These are phyloP conservation scores for Globisporangium nunn DNA, from an alignment of 352 stramenopile genomes.

Conservation along the genomic window DNA sequence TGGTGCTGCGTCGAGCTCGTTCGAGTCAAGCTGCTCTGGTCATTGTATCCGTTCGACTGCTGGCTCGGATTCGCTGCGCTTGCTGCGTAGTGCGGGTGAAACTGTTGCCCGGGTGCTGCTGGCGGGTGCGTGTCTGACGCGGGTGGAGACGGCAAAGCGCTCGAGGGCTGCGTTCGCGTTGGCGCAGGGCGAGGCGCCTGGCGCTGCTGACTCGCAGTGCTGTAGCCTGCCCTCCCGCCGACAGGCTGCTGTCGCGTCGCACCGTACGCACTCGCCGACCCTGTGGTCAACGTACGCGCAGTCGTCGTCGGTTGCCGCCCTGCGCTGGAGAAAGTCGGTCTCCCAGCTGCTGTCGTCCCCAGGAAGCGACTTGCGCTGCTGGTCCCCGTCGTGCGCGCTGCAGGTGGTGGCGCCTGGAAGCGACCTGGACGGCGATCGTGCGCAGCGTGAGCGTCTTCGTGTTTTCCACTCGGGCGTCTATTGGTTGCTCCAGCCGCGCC, in stretches of 20 bases:
- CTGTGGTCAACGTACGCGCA: not conserved
- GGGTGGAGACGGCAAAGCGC: not conserved
- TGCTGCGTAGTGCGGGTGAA: constrained; percentile 16
- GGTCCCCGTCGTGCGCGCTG: not conserved
- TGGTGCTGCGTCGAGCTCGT: not conserved
- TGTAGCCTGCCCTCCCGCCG: not conserved
- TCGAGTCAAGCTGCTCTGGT: not conserved
- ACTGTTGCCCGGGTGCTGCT: constrained; percentile 17
- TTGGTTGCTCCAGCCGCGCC: no score
- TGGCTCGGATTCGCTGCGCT: not conserved
- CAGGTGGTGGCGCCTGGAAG: constrained; percentile 3
- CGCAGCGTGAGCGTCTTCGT: no score
- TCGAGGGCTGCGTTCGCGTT: not conserved
- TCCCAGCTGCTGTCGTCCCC: constrained; percentile 1
- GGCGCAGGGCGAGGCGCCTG: not conserved
- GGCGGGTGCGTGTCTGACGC: constrained; percentile 10
- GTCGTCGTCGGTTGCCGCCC: not conserved
- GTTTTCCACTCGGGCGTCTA: no score
- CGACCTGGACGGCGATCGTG: not conserved
- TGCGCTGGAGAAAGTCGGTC: not conserved
- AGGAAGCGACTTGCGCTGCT: constrained; percentile 3
- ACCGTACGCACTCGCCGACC: not conserved
- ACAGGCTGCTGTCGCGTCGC: not conserved
- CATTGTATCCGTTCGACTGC: not conserved
- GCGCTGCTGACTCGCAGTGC: not conserved